Base-by-base conservation (phyloP, 164 flowering plant species). In the Aristolochia contorta region DNA sequence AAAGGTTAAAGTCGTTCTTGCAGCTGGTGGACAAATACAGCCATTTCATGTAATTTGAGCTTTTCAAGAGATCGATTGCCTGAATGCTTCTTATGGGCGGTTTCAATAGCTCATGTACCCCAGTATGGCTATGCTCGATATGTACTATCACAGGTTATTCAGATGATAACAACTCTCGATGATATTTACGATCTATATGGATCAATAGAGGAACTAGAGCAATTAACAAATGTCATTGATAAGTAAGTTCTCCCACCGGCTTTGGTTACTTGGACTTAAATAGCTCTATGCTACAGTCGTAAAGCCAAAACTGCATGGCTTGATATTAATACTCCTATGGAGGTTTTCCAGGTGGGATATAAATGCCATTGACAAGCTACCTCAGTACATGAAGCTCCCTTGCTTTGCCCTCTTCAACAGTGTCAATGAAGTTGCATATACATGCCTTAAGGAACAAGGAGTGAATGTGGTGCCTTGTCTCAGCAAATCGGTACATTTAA, bases 11-110 rank as follows among this genome's bases (percentile, higher is more conserved):
- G 30, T 27, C 15, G 47, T 57, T 9, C 12, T 9, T 58, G 21
- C 59, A 80, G 84, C 69, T 78, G 84, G 84, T 80, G 84, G 84
- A 71, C 46, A n/a, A 59, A 67, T 56, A 60, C 69, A 46, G 76
- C 72, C 12, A 51, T 68, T 0, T 61, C 67, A 4, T n/a, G 54
- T 18, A 60, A 65, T 12, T 47, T 78, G 62, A 49, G 51, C 57
- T 80, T 78, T 52, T 47, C 51, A 22, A 59, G 62, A 47, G 62
- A 59, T 25, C 52, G 62, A 10, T 49, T 61, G 24, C 14, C 33
- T 7, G 64, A 61, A 30, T 61, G 56, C 20, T 61, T 50, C 41
- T 5, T 49, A n/a, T 50, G 55, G 55, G 56, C 21, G 13, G 0
- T 27, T 6, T 56, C 24, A 2, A 24, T 50, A 6, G 9, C 41